phyloP scores from a whole-genome alignment of 768 basidiomycete genomes.

The Daedaleopsis nitida region DNA sequence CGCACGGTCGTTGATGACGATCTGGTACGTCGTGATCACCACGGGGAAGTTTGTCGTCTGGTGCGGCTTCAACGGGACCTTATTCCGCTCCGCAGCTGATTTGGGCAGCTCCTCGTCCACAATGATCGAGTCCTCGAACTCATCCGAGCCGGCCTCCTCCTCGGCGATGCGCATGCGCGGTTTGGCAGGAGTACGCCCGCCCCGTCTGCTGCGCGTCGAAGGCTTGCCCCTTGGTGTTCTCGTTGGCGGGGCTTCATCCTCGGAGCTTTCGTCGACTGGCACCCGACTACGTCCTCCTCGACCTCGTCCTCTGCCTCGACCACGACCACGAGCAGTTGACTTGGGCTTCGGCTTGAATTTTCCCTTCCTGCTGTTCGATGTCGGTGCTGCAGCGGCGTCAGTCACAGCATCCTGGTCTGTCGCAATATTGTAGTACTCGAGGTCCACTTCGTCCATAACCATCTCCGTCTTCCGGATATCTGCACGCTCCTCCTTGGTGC shows the following conservation, averaged over 20 bases:
- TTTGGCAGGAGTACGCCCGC: background rate
- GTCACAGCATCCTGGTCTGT: constrained; percentile 27
- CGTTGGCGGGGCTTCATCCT: background rate
- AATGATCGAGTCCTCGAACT: constrained; percentile 16
- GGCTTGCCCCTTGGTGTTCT: constrained; percentile 4
- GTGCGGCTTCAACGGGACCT: constrained; percentile 30
- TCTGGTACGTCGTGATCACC: constrained; percentile 91
- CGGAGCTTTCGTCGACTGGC: constrained; percentile 11
- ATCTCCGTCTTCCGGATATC: constrained; percentile 71
- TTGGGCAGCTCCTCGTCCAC: constrained; percentile 11
- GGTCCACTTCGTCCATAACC: constrained; percentile 32
- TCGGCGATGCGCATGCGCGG: background rate
- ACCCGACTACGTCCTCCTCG: background rate
- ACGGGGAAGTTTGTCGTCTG: constrained; percentile 61
- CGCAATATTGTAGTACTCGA: constrained; percentile 24
- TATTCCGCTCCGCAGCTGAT: constrained; percentile 10
- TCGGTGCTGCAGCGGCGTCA: constrained; percentile 27
- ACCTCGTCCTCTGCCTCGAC: background rate
- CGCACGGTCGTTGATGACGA: constrained; percentile 81
- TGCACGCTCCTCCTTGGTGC: constrained; percentile 77
- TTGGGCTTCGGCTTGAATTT: constrained; percentile 20
- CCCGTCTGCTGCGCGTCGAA: background rate
- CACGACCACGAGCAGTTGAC: background rate
- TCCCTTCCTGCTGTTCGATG: constrained; percentile 16
- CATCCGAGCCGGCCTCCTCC: constrained; percentile 15